Conservation (phyloP, 805 yeast species). For the Saccharomycopsis malanga region DNA sequence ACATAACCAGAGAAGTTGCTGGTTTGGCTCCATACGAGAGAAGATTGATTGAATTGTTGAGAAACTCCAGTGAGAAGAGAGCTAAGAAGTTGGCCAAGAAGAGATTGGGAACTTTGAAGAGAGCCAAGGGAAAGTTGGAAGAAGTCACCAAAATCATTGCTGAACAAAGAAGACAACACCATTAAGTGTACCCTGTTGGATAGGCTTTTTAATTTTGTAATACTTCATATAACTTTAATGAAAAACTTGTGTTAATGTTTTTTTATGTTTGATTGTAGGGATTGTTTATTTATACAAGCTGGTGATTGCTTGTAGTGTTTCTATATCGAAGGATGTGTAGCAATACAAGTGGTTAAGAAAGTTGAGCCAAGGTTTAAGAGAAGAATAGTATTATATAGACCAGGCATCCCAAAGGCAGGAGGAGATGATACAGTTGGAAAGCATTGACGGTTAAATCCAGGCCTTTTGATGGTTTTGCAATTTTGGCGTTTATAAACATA, state of each 20-base stretch:
- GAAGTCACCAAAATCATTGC: conserved; percentile 95
- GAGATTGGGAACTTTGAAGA: conserved; percentile 99
- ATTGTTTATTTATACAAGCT: too few species aligned
- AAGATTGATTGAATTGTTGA: conserved; percentile 97
- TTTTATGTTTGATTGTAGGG: not conserved
- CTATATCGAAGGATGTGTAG: too few species aligned
- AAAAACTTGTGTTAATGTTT: conserved; percentile 15
- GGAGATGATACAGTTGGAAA: too few species aligned
- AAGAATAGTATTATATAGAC: too few species aligned
- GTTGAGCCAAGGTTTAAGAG: too few species aligned
- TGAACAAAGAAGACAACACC: conserved; percentile 83
- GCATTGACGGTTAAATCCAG: too few species aligned
- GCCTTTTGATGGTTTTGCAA: too few species aligned
- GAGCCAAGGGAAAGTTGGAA: conserved; percentile 99
- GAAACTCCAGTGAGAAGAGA: conserved; percentile 99
- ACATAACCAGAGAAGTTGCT: conserved; percentile 91
- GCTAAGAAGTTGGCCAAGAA: conserved; percentile 99
- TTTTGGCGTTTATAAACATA: too few species aligned
- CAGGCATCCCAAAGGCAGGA: too few species aligned
- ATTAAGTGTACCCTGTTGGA: conserved; percentile 2
- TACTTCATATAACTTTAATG: conserved; percentile 1
- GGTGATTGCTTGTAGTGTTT: too few species aligned
- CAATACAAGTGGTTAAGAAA: too few species aligned
- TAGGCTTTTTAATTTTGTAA: not conserved
- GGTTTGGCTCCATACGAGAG: conserved; percentile 99